Base-by-base conservation (phyloP, 1,139 yeast species). In the Zhuliangozyma parablackwelliae region DNA sequence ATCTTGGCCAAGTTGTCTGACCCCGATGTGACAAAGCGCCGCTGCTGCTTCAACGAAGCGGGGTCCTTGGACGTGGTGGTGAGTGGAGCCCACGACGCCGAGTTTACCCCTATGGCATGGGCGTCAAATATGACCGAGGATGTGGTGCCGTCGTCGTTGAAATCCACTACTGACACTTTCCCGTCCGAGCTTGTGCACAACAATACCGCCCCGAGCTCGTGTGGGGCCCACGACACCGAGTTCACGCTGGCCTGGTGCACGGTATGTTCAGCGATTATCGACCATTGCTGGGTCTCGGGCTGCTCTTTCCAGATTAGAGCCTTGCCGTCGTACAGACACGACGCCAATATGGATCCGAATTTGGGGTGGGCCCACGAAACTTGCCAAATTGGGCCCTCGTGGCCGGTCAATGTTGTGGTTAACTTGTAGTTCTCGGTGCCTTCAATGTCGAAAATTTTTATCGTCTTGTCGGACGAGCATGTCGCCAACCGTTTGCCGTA, bases 361-460 rank as follows among this genome's bases (percentile, higher is more conserved):
- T 92, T 92, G 30, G 99, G 98, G 59, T 94, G 98, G 2, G 98
- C 97, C 99, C 98, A 92, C 36, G 90, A 80, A 26, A 90, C 95
- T 64, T 92, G 96, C 98, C 99, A 94, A 34, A 94, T 97, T 9
- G 98, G 97, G 20, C 98, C 98, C 47, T 89, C 96, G 60, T 92
- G 99, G 25, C 72, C 96, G 78, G 55, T 75, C 48, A 92, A 70
- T 1, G 97, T 89, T 48, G 89, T 96, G 26, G 82, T 72, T 37
- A 89, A 69, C 56, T 75, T 81, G 60, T 85, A 86, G 53, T 73
- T 78, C 39, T 88, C 95, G 34, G 92, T 89, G 21, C 73, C 74
- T 39, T 88, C 96, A 37, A 90, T 80, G 49, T 90, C 96, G 56
- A 88, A 92, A 46, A 92, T 80, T 64, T 89, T 89, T 65, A 92